Evolutionary conservation across 192 early-diverging fungal species (phyloP).

Genomic region (Diversispora epigaea): DNA sequence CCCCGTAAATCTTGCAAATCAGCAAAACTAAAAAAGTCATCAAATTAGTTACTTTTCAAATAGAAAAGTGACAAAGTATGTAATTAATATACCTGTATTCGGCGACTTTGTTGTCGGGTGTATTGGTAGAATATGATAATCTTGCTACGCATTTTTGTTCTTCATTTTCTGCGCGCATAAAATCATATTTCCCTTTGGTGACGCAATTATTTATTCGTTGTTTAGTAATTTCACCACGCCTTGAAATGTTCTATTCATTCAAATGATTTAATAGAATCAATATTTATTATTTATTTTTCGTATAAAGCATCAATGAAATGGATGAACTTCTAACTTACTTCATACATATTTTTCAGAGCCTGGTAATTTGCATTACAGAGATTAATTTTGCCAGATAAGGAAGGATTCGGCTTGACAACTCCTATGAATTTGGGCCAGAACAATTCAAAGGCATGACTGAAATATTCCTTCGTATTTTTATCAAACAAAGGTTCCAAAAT

Average conservation of each 20-base stretch:
- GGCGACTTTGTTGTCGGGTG: background rate
- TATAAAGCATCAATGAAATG: too few species aligned
- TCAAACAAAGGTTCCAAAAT: constrained; percentile 17
- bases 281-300: too few species aligned
- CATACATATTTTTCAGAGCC: constrained; percentile 25
- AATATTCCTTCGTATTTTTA: background rate
- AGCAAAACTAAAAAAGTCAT: background rate
- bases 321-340: background rate
- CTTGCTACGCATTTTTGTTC: constrained; percentile 24
- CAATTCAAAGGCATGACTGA: background rate
- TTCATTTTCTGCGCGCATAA: constrained; percentile 1
- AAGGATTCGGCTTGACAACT: constrained; percentile 7
- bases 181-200: constrained; percentile 15
- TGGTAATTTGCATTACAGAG: constrained; percentile 25
- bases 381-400: background rate
- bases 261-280: too few species aligned
- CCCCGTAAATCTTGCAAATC: constrained; percentile 34
- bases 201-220: constrained; percentile 26
- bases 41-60: too few species aligned
- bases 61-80: too few species aligned
- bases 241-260: background rate
- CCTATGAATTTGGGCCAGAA: background rate
- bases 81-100: too few species aligned
- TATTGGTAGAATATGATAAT: constrained; percentile 6
- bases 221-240: constrained; percentile 28